These are phyloP conservation scores for Carex myosuroides DNA, from an alignment of 176 grass and related monocot genomes.

Conservation along the genomic window DNA sequence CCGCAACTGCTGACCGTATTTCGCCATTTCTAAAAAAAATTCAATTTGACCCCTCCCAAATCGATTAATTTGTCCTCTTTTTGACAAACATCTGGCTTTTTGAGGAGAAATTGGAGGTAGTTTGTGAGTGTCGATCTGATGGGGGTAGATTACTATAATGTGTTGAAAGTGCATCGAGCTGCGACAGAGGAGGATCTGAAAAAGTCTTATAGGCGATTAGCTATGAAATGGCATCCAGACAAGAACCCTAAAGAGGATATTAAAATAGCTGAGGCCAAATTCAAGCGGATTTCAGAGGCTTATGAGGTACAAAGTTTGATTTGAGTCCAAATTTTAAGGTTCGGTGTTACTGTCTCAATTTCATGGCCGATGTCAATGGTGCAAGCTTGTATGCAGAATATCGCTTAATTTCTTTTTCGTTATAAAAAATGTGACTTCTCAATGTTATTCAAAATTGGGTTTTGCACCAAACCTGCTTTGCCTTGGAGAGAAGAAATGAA, in stretches of 20 bases:
- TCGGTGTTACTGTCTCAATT: background rate
- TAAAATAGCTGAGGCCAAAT: slow-evolving; percentile 75
- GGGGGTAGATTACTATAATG: slow-evolving; percentile 86
- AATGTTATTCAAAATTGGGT: background rate
- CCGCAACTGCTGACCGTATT: background rate
- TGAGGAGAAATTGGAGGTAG: slow-evolving; percentile 20
- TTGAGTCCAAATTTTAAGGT: background rate
- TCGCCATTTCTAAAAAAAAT: background rate
- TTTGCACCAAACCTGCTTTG: background rate
- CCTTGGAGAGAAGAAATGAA: background rate
- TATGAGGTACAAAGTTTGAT: slow-evolving; percentile 56
- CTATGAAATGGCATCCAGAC: slow-evolving; percentile 87
- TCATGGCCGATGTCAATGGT: slow-evolving; percentile 1
- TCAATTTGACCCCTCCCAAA: slow-evolving; percentile 1
- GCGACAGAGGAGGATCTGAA: slow-evolving; percentile 81
- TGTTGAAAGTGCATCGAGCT: slow-evolving; percentile 75
- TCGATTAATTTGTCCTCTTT: slow-evolving; percentile 3
- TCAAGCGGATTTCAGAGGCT: slow-evolving; percentile 88
- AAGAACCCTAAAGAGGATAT: slow-evolving; percentile 71
- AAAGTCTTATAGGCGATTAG: slow-evolving; percentile 68
- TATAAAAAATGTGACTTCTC: background rate
- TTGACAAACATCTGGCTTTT: background rate
- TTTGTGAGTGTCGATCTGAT: slow-evolving; percentile 42
- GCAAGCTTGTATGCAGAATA: background rate
- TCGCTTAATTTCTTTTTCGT: background rate